Conservation (phyloP, 78 protist genomes). For the Bodo saltans region DNA sequence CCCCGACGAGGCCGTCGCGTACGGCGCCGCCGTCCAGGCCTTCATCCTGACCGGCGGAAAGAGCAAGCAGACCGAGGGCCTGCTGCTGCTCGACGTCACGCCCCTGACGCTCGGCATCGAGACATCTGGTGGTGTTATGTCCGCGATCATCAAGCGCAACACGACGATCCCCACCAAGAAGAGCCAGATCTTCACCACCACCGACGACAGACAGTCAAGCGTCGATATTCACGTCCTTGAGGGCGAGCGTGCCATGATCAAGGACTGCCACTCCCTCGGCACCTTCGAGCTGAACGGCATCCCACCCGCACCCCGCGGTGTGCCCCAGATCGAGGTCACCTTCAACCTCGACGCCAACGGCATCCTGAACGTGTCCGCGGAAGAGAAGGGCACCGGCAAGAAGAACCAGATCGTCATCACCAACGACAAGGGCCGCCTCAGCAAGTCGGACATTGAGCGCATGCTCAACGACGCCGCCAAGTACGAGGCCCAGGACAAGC, state of each 20-base stretch:
- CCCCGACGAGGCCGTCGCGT: constrained; percentile 89
- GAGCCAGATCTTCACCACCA: constrained; percentile 91
- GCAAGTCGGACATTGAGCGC: constrained; percentile 83
- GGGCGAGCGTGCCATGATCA: constrained; percentile 45
- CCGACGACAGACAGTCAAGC: constrained; percentile 75
- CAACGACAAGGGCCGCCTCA: constrained; percentile 87
- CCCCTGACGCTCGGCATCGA: constrained; percentile 93
- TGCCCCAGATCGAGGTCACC: constrained; percentile 72
- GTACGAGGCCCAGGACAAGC: constrained; percentile 79
- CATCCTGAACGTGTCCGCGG: constrained; percentile 88
- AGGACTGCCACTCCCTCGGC: constrained; percentile 44
- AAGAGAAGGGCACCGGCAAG: constrained; percentile 85
- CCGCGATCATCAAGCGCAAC: constrained; percentile 84
- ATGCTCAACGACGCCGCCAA: constrained; percentile 89
- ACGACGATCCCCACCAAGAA: constrained; percentile 91
- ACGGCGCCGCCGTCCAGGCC: constrained; percentile 99
- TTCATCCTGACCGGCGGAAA: constrained; percentile 86
- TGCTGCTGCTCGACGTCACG: constrained; percentile 56
- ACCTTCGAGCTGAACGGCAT: constrained; percentile 67
- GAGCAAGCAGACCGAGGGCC: constrained; percentile 27
- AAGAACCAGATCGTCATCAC: constrained; percentile 81
- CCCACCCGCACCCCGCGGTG: constrained; percentile 80
- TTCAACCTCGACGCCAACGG: constrained; percentile 89
- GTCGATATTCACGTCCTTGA: constrained; percentile 57
- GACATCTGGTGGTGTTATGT: constrained; percentile 93